phyloP scores from a whole-genome alignment of 768 basidiomycete species.

The Phylloporus sp. region DNA sequence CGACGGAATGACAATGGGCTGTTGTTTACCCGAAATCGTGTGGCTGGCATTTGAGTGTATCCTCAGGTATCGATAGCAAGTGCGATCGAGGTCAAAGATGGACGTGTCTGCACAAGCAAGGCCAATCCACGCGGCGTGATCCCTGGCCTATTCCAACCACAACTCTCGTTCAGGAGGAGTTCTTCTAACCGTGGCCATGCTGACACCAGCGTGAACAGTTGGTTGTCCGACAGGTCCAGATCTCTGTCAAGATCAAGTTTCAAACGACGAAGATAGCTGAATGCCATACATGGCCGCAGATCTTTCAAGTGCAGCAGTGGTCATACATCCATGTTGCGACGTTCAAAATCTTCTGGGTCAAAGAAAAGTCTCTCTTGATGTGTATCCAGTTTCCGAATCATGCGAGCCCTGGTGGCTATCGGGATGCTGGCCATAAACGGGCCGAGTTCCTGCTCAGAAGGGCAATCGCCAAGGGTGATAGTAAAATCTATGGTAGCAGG shows the following conservation, averaged over 20 bases:
- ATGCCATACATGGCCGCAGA: neutral
- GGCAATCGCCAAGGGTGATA: too few species aligned
- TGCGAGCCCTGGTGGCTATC: neutral
- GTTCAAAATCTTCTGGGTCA: too few species aligned
- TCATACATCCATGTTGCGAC: neutral
- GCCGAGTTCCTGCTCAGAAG: neutral
- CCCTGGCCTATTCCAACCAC: constrained; percentile 2
- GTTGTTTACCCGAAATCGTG: neutral
- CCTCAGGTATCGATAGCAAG: constrained; percentile 5
- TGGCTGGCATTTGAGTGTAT: neutral
- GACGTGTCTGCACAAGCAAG: neutral
- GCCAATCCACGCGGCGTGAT: constrained; percentile 7
- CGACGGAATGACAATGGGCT: too few species aligned
- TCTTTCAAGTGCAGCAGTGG: constrained; percentile 1
- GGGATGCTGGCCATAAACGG: neutral
- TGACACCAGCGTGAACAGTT: neutral
- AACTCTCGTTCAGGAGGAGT: constrained; percentile 2
- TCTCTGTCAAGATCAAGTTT: neutral
- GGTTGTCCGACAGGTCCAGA: neutral
- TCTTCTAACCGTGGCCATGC: constrained; percentile 8
- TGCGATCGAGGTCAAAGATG: neutral
- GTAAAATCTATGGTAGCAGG: neutral
- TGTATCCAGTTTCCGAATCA: neutral
- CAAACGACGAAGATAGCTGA: neutral
- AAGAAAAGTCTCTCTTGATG: too few species aligned